Evolutionary conservation across 768 basidiomycete species (phyloP).

Genomic region (Kwoniella mangroviensis): DNA sequence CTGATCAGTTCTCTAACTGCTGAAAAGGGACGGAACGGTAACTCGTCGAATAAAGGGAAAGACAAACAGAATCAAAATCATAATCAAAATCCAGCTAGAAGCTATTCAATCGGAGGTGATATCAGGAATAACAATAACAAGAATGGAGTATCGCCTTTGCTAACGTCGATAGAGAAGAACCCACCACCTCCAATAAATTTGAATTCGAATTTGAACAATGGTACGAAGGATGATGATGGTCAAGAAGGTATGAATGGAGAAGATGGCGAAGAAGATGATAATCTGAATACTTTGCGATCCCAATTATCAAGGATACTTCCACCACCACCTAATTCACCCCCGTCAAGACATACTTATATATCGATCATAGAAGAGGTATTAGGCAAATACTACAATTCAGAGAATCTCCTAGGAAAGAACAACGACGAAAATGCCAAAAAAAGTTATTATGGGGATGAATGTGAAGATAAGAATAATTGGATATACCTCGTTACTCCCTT

Average conservation of each 20-base stretch:
- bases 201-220: not conserved
- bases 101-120: not conserved
- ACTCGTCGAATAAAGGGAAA: not conserved
- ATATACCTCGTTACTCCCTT: conserved; percentile 49
- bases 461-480: conserved; percentile 38
- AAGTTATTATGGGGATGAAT: not conserved
- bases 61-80: not conserved
- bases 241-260: not conserved
- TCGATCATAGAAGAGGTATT: conserved; percentile 44
- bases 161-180: not conserved
- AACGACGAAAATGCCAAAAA: conserved; percentile 27
- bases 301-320: conserved; percentile 43
- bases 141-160: not conserved
- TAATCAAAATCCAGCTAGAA: not conserved
- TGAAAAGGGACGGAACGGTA: conserved; percentile 13
- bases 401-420: conserved; percentile 17
- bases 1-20: conserved; percentile 49
- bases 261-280: not conserved
- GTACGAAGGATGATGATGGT: not conserved
- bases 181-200: not conserved
- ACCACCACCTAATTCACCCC: conserved; percentile 41
- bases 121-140: not conserved
- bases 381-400: conserved; percentile 44
- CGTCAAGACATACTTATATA: conserved; percentile 41
- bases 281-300: conserved; percentile 30